A percentile compares a stretch with the other conserved stretches of the same genome.
These are phyloP conservation scores for Aspergillus intermedius DNA, from an alignment of 2,329 filamentous ascomycete genomes.

Conservation along the genomic window DNA sequence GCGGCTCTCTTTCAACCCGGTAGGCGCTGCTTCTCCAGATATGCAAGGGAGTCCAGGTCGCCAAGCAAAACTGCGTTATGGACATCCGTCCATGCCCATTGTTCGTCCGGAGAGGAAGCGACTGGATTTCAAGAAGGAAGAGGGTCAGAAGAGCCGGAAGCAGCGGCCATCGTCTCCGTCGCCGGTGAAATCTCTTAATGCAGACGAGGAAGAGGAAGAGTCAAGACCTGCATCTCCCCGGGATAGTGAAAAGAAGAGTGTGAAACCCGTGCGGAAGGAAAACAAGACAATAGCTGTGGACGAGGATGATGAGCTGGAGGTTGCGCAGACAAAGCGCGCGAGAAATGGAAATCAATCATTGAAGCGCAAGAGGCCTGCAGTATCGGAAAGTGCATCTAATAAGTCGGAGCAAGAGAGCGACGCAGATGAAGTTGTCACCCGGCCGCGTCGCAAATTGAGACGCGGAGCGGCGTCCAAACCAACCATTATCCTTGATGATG, in stretches of 20 bases:
- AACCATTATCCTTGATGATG: slow-evolving; percentile 21
- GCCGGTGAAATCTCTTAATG: neutral
- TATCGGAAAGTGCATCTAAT: slow-evolving; percentile 4
- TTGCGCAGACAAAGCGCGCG: slow-evolving; percentile 5
- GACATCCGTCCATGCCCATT: slow-evolving; percentile 19
- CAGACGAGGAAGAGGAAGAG: neutral
- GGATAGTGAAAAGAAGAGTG: neutral
- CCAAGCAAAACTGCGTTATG: slow-evolving; percentile 29
- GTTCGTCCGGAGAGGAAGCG: slow-evolving; percentile 7
- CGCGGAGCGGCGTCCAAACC: slow-evolving; percentile 18
- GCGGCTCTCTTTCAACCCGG: slow-evolving; percentile 37
- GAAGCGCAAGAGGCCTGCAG: slow-evolving; percentile 14
- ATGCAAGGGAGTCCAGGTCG: slow-evolving; percentile 15
- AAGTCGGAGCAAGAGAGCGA: slow-evolving; percentile 17
- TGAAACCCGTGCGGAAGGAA: neutral
- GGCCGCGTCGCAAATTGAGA: slow-evolving; percentile 23
- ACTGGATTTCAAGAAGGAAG: slow-evolving; percentile 4
- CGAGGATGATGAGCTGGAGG: slow-evolving; percentile 11
- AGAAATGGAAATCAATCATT: neutral
- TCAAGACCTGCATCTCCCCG: too few relatives aligned
- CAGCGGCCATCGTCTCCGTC: slow-evolving; percentile 4
- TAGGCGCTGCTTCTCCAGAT: slow-evolving; percentile 22
- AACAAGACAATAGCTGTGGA: neutral
- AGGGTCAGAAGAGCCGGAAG: neutral
- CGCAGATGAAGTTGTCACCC: slow-evolving; percentile 20